Base-by-base conservation (phyloP, 2,329 filamentous ascomycete species). In the Exophiala viscosa region DNA sequence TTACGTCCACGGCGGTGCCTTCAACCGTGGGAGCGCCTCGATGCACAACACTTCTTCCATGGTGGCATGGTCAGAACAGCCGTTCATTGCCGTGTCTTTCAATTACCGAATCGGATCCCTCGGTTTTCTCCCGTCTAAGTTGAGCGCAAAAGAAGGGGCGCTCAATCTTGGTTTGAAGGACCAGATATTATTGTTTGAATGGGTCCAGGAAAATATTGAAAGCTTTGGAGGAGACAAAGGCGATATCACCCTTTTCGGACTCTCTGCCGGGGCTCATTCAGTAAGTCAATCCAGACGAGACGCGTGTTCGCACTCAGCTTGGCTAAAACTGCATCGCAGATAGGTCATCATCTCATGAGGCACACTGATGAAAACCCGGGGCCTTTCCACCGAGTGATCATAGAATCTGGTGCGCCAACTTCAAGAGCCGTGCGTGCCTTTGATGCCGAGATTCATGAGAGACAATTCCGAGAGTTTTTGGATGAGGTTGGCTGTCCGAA, bases 41-140 rank as follows among this genome's bases (percentile, higher is more conserved):
- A 61, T 79, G 69, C 75, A 85, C 51, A 77, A 87, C 63, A 80
- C 85, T 57, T 77, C 75, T 0, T 79, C 79, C 33, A 81, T 87
- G 68, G 78, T 85, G 11, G 74, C 10, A 66, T 76, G 1, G 62
- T 62, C 0, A 66, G 72, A 20, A 73, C 73, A 0, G 34, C 72
- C 73, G 0, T 64, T 75, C 2, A 66, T 76, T 8, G 69, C 71
- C 15, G 71, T 77, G 1, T 67, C 68, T 17, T 67, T 75, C 45
- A 72, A 75, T 45, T 74, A 74, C 44, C 66, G 73, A 7, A 61
- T 75, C 9, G 74, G 73, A 40, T 69, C 74, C 13, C 73, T 79
- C 47, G 72, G 69, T 3, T 73, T 77, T 48, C 45, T 60, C 2
- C 39, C 28, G 9, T 57, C 48, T 2, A 41, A 14, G 11, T 11